These are phyloP conservation scores for Populus hybrid DNA, from an alignment of 441 rosid genomes.

Conservation along the genomic window DNA sequence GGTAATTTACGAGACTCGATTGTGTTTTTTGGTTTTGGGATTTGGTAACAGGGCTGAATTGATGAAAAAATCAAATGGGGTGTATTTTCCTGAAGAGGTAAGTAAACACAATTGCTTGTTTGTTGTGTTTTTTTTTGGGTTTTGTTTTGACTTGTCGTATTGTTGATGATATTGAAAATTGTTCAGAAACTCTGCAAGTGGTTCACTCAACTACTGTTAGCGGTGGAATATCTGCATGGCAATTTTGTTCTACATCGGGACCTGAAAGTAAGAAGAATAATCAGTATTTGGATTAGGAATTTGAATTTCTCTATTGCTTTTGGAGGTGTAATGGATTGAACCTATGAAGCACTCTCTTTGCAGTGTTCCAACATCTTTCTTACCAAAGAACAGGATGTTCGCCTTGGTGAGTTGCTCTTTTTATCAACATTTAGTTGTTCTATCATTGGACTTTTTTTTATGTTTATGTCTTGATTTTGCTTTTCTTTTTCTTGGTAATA, in stretches of 20 bases:
- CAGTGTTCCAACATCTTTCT: slow-evolving; percentile 98
- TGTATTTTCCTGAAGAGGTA: slow-evolving; percentile 93
- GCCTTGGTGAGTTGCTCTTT: slow-evolving; percentile 63
- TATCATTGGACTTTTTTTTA: slow-evolving; percentile 8
- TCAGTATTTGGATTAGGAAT: slow-evolving; percentile 12
- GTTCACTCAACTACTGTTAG: slow-evolving; percentile 83
- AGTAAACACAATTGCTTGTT: not conserved
- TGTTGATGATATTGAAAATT: not conserved
- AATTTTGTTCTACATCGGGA: slow-evolving; percentile 93
- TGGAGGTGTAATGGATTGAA: slow-evolving; percentile 26
- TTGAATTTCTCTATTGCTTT: slow-evolving; percentile 16
- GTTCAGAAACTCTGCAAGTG: slow-evolving; percentile 93
- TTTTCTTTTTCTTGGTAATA: slow-evolving; percentile 20
- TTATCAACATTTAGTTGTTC: slow-evolving; percentile 2
- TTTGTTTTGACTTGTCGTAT: not conserved
- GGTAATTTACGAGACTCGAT: slow-evolving; percentile 3
- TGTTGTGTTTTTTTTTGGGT: slow-evolving; percentile 13
- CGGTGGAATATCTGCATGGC: slow-evolving; percentile 90
- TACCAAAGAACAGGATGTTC: slow-evolving; percentile 91
- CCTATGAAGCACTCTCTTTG: slow-evolving; percentile 19
- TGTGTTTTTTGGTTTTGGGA: not conserved
- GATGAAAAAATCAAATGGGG: slow-evolving; percentile 90
- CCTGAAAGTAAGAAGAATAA: slow-evolving; percentile 54
- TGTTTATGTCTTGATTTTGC: slow-evolving; percentile 8
- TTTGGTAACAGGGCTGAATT: slow-evolving; percentile 66